phyloP scores from a whole-genome alignment of 148 eudicot species.

The Bassia scoparia region DNA sequence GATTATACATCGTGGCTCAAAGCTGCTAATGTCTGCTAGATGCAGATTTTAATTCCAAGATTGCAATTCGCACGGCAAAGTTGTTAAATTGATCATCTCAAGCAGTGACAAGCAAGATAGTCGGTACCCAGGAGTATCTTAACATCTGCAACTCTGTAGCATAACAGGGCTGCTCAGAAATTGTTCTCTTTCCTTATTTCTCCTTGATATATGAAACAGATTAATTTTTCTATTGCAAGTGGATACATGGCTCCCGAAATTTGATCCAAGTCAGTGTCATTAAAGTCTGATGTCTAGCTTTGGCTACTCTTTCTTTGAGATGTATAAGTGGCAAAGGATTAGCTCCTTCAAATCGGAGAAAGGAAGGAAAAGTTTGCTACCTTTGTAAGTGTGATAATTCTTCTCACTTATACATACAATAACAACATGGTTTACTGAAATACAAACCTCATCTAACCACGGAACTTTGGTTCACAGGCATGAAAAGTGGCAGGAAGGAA shows the following conservation, averaged over 20 bases:
- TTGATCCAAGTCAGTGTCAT: conserved; percentile 33
- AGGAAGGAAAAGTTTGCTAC: conserved; percentile 21
- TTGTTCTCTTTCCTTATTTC: not conserved
- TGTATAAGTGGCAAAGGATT: conserved; percentile 32
- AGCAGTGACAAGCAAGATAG: conserved; percentile 31
- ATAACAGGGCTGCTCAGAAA: not conserved
- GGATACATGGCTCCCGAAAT: conserved; percentile 43
- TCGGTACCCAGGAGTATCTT: conserved; percentile 29
- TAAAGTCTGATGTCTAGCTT: conserved; percentile 43
- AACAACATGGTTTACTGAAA: not conserved
- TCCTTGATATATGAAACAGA: not conserved
- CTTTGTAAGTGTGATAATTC: conserved; percentile 17
- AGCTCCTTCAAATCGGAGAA: conserved; percentile 18
- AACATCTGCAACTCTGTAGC: not conserved
- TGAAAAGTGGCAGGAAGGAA: conserved; percentile 26
- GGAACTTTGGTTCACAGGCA: conserved; percentile 4
- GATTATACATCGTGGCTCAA: conserved; percentile 41
- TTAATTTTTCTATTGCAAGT: conserved; percentile 18
- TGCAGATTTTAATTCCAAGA: conserved; percentile 38
- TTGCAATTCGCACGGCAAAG: conserved; percentile 43
- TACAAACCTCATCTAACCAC: not conserved
- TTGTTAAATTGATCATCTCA: conserved; percentile 31
- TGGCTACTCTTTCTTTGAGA: conserved; percentile 42
- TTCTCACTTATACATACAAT: not conserved
- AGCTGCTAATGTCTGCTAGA: conserved; percentile 40